Conservation (phyloP, 345 rosid species). For the Barbarea vulgaris region DNA sequence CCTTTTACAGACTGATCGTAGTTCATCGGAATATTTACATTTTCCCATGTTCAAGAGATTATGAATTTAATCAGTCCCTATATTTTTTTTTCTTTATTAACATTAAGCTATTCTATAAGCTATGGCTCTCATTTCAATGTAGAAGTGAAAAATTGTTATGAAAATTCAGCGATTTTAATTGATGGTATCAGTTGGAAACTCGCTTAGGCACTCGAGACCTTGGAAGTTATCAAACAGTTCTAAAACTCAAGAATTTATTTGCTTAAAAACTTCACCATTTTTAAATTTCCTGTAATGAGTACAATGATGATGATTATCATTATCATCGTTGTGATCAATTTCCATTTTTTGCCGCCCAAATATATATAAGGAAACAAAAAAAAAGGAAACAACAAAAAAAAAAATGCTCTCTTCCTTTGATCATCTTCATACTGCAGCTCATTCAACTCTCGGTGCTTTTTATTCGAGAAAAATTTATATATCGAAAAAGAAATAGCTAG, state of each 20-base stretch:
- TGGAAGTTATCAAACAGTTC: background rate
- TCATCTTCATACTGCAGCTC: no score
- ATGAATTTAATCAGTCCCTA: constrained; percentile 5
- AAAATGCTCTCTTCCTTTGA: no score
- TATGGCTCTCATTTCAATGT: background rate
- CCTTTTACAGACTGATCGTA: constrained; percentile 28
- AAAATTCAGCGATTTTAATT: background rate
- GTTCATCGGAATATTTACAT: background rate
- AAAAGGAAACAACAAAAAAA: no score
- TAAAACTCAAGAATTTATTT: background rate
- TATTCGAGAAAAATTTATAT: no score
- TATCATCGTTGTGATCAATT: no score
- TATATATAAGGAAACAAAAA: no score
- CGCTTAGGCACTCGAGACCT: background rate
- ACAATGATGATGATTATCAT: background rate
- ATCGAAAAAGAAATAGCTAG: no score
- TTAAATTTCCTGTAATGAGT: background rate
- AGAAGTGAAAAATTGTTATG: background rate
- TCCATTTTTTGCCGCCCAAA: no score
- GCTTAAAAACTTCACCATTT: background rate
- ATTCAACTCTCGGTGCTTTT: no score
- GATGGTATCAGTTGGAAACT: background rate
- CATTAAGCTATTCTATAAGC: background rate
- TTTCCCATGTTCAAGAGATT: constrained; percentile 2
- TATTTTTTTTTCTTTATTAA: background rate